phyloP scores from a whole-genome alignment of 495 filamentous ascomycete species.

The Lindgomyces ingoldianus region DNA sequence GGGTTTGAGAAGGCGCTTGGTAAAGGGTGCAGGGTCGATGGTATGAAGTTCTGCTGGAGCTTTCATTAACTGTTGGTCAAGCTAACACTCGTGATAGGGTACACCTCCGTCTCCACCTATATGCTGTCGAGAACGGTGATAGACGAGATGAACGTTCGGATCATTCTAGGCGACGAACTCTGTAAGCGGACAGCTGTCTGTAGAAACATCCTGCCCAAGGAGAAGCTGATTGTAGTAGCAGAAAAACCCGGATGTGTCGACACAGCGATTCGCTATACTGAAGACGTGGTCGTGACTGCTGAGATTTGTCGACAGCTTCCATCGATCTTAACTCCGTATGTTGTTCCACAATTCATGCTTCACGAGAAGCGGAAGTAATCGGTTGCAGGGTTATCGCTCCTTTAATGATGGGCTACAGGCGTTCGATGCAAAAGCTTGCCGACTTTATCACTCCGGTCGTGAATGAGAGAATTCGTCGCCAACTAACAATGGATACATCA shows the following conservation, averaged over 20 bases:
- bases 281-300: constrained; percentile 4
- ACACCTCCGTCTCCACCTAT: too few species aligned
- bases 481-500: background rate
- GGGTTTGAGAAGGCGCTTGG: background rate
- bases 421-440: constrained; percentile 7
- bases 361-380: background rate
- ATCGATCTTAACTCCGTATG: constrained; percentile 11
- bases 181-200: background rate
- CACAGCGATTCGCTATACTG: constrained; percentile 8
- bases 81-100: too few species aligned
- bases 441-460: background rate
- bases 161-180: background rate
- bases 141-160: too few species aligned
- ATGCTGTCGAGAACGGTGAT: too few species aligned
- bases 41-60: background rate
- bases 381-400: constrained; percentile 10
- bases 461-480: background rate
- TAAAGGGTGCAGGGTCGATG: background rate
- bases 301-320: constrained; percentile 20
- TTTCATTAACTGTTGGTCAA: too few species aligned
- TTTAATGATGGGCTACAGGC: constrained; percentile 11
- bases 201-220: background rate
- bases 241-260: background rate
- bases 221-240: background rate
- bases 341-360: too few species aligned